Conservation (phyloP, 176 grass and related monocot species). For the Avena sativa region DNA sequence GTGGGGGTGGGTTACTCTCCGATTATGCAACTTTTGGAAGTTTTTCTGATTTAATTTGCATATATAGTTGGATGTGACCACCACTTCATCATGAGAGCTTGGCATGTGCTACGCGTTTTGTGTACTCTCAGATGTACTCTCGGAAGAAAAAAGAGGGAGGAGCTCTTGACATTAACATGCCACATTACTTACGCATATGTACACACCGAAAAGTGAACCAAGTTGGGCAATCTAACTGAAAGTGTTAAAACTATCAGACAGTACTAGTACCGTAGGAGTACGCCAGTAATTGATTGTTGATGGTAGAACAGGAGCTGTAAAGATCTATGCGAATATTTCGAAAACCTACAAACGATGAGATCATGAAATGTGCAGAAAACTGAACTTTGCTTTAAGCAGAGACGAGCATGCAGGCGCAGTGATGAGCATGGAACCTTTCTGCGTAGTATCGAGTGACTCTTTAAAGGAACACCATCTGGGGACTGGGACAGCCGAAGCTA, state of each 20-base stretch:
- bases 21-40: neutral
- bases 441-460: neutral
- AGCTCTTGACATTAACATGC: too few relatives aligned
- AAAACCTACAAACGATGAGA: neutral
- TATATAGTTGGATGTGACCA: neutral
- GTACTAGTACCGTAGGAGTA: neutral
- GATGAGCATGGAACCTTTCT: conserved; percentile 30
- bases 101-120: neutral
- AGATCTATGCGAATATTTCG: neutral
- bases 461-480: neutral
- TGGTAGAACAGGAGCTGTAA: neutral
- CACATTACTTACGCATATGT: neutral
- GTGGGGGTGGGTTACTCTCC: neutral
- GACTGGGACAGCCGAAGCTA: conserved; percentile 3
- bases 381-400: conserved; percentile 11
- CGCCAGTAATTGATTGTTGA: neutral
- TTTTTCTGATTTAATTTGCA: neutral
- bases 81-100: neutral
- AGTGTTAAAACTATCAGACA: neutral
- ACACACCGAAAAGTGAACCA: neutral
- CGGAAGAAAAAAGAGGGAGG: too few relatives aligned
- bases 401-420: conserved; percentile 12
- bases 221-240: neutral
- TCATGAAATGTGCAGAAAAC: neutral
- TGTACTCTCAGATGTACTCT: neutral